Evolutionary conservation across 2,329 filamentous ascomycete genomes (phyloP).

Genomic region (Sporothrix curviconia): DNA sequence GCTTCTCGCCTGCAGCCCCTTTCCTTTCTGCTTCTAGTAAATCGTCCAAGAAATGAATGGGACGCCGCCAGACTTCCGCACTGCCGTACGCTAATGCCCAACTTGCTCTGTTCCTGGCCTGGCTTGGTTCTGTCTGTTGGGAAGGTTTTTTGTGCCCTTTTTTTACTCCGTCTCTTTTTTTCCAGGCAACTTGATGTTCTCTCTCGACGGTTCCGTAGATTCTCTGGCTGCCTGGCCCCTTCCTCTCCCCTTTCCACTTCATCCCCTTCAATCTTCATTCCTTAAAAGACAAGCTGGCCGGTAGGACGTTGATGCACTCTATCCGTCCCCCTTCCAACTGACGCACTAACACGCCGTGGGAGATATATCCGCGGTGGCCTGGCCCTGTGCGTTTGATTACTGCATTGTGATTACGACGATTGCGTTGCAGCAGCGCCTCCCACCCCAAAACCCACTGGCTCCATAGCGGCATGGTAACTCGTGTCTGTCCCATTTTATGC

Average conservation of each 20-base stretch:
- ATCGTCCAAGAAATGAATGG: background rate
- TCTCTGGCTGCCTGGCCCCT: background rate
- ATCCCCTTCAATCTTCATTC: too few species aligned
- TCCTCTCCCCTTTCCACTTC: too few species aligned
- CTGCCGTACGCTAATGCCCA: background rate
- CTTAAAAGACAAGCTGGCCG: too few species aligned
- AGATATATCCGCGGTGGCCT: constrained; percentile 4
- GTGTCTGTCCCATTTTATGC: background rate
- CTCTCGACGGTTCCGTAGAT: too few species aligned
- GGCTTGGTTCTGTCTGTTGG: background rate
- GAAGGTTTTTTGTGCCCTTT: background rate
- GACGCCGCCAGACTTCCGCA: background rate
- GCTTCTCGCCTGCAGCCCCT: background rate
- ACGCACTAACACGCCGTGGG: background rate
- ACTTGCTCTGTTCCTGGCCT: background rate
- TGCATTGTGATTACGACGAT: background rate
- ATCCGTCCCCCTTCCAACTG: background rate
- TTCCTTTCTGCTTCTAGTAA: constrained; percentile 8
- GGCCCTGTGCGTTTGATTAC: constrained; percentile 6
- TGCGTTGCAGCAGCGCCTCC: background rate
- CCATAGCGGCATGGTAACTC: constrained; percentile 1
- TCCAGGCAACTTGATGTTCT: too few species aligned
- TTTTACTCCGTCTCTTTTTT: too few species aligned
- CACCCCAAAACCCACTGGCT: background rate
- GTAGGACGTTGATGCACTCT: background rate